These are phyloP conservation scores for Forsythia suspensa DNA, from an alignment of 257 asterid genomes.

Conservation along the genomic window DNA sequence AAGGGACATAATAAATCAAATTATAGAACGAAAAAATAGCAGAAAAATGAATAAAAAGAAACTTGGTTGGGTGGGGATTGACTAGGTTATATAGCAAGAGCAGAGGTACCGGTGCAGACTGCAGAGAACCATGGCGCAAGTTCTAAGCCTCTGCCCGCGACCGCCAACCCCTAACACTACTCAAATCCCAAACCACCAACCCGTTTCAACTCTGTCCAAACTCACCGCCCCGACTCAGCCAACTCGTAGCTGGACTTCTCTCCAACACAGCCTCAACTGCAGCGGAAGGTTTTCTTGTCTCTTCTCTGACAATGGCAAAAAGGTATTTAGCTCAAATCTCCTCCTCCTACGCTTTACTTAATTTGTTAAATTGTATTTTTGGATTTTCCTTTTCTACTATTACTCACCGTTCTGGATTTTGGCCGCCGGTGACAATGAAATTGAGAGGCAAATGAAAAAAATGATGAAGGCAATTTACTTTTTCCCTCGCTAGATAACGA, in stretches of 20 bases:
- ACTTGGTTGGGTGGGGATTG: too few relatives aligned
- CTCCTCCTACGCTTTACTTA: neutral
- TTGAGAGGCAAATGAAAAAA: neutral
- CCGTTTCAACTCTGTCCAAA: conserved; percentile 17
- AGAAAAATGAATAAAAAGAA: too few relatives aligned
- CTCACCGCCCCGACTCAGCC: conserved; percentile 23
- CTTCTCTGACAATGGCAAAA: conserved; percentile 67
- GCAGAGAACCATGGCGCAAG: conserved; percentile 54
- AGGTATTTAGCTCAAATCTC: conserved; percentile 39
- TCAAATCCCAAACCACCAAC: conserved; percentile 30
- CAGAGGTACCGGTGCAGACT: neutral
- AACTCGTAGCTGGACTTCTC: conserved; percentile 39
- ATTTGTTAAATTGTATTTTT: neutral
- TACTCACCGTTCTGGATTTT: neutral
- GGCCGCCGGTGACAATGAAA: neutral
- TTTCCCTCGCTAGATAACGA: neutral
- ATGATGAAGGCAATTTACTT: neutral
- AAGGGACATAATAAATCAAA: too few relatives aligned
- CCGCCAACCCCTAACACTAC: conserved; percentile 28
- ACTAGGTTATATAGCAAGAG: neutral
- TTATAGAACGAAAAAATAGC: too few relatives aligned
- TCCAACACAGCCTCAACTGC: conserved; percentile 44
- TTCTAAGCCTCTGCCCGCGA: conserved; percentile 42
- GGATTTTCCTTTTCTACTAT: neutral
- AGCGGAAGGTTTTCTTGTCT: conserved; percentile 63